Evolutionary conservation across 352 stramenopile genomes (phyloP), one percentile per base, ranked within the genome.

Genomic region (Phytophthora pluvialis): DNA sequence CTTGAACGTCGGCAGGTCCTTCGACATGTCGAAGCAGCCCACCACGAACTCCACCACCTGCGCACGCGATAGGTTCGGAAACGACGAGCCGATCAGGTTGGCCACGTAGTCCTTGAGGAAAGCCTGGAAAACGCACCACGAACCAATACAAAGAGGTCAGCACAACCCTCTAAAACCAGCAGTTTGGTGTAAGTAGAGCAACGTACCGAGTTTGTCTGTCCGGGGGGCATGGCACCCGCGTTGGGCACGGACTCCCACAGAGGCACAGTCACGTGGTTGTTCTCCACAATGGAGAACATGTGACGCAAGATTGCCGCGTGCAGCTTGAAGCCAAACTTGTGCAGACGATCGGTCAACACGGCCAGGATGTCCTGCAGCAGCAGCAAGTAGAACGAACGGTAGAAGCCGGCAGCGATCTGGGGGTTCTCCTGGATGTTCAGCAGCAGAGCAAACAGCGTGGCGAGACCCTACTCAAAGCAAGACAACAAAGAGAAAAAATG

Each of bases 291-390:
- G 44, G 97, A 83, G 75, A 99, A 99, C 90, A 99, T 99, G 72
- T 98, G 89, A 67, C 95, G 90, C 43, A 99, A 83, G 26, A 99
- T 93, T 18, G 95, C 97, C 0, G 97, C 95, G 73, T 99, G 97
- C 80, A 99, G 94, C 80, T 98, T 98, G 77, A 99, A 99, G 11
- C 96, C 96, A 35, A 94, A 98, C 83, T 99, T 99, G 81, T 99
- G 98, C 44, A 99, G 83, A 11, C 97, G 89, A 70, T 99, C 98
- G 12, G 98, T 99, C 74, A 99, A 86, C 18, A 99, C 97, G 7
- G 94, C 93, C 58, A 99, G 86, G 15, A 99, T 97, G 70, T 99
- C 97, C 74, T 99, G 95, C 13, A 96, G 66, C 53, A 95, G 47
- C 39, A 93, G 81, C 40, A 99, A 62, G 64, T 99, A 97, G 80